These are phyloP conservation scores for Solanum hybrid DNA, from an alignment of 305 asterid genomes.

Conservation along the genomic window DNA sequence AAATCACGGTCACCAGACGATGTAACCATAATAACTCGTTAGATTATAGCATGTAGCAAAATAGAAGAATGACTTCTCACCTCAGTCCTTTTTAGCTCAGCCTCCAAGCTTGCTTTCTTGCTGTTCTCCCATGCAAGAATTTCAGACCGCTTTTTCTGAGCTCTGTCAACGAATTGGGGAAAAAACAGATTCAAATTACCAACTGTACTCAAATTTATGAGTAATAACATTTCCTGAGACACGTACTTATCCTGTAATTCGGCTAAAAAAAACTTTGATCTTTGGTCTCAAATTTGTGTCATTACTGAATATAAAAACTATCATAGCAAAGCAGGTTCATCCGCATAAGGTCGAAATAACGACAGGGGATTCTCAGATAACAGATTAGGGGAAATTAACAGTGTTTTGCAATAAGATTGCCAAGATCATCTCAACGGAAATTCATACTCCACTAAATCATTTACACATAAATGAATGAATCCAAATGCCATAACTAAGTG, in stretches of 20 bases:
- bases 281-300: not conserved
- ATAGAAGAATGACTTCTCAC: slow-evolving; percentile 23
- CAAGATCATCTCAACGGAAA: not conserved
- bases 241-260: not conserved
- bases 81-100: slow-evolving; percentile 77
- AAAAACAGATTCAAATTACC: not conserved
- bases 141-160: slow-evolving; percentile 55
- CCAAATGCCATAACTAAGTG: not conserved
- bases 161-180: slow-evolving; percentile 35
- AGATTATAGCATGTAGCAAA: not conserved
- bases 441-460: not conserved
- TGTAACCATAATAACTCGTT: not conserved
- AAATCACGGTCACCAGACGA: not conserved
- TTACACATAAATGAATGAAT: not conserved
- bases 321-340: not conserved
- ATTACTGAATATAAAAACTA: not conserved
- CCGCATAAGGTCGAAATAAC: too few relatives aligned
- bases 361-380: too few relatives aligned
- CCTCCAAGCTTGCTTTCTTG: slow-evolving; percentile 75
- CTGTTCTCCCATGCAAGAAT: slow-evolving; percentile 78
- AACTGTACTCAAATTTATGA: not conserved
- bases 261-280: not conserved
- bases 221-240: not conserved
- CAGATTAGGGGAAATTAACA: not conserved
- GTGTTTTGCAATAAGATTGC: not conserved